Evolutionary conservation across 1,284 basidiomycete species (phyloP).

Genomic region (Ganoderma leucocontextum): DNA sequence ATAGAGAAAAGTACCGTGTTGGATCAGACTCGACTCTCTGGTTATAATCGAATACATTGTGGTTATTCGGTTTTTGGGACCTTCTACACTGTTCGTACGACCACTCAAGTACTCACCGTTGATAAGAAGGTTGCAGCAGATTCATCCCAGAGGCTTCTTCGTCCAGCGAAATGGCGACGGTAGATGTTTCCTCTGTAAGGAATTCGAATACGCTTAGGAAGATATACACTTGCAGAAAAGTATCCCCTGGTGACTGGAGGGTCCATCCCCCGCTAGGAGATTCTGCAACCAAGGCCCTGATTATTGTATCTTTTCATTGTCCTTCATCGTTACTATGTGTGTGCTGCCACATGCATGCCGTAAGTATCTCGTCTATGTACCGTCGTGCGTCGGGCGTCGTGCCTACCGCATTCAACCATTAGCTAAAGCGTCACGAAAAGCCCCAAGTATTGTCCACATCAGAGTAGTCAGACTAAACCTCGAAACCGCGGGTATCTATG

Average conservation of each 20-base stretch:
- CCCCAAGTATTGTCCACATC: not conserved
- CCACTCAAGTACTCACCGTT: not conserved
- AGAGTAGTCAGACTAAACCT: not conserved
- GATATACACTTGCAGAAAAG: too few relatives aligned
- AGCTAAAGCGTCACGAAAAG: not conserved
- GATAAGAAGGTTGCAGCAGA: too few relatives aligned
- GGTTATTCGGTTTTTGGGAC: not conserved
- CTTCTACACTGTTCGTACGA: not conserved
- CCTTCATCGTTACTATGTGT: not conserved
- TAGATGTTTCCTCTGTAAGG: too few relatives aligned
- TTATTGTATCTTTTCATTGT: not conserved
- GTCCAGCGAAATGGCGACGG: too few relatives aligned
- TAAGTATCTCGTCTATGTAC: constrained; percentile 15
- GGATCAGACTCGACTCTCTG: not conserved
- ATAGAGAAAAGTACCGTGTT: not conserved
- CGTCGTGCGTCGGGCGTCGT: not conserved
- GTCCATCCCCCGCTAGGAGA: too few relatives aligned
- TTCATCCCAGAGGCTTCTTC: too few relatives aligned
- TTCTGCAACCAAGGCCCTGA: not conserved
- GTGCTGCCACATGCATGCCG: not conserved
- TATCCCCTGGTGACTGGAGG: too few relatives aligned
- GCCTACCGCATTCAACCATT: constrained; percentile 17
- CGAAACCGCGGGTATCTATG: not conserved
- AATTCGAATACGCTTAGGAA: too few relatives aligned
- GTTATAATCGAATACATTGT: not conserved